Percentiles rank a stretch among this genome's conserved stretches.
Evolutionary conservation across 345 rosid genomes (phyloP).

Genomic region (Trapa bicornis): DNA sequence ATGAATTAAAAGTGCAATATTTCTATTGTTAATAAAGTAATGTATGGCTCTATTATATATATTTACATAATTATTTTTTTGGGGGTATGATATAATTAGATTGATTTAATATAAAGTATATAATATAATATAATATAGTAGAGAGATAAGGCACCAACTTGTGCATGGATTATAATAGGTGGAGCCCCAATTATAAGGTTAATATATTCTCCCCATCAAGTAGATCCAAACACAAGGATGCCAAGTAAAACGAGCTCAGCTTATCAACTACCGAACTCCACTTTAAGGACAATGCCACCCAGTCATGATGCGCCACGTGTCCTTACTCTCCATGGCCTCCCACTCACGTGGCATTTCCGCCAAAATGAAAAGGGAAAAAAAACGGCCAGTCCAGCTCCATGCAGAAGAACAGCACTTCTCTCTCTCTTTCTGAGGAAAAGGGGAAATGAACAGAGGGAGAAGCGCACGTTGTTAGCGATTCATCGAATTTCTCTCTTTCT

Average conservation of each 20-base stretch:
- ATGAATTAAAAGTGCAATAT: too few relatives aligned
- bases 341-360: slow-evolving; percentile 21
- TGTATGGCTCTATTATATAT: too few relatives aligned
- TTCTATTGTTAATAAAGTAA: too few relatives aligned
- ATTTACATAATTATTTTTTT: too few relatives aligned
- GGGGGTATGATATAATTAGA: too few relatives aligned
- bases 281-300: not conserved
- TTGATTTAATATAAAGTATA: too few relatives aligned
- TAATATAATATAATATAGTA: too few relatives aligned
- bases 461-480: slow-evolving; percentile 9
- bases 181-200: too few relatives aligned
- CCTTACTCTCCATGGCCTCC: slow-evolving; percentile 8
- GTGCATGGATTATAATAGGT: too few relatives aligned
- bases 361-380: slow-evolving; percentile 1
- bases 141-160: too few relatives aligned
- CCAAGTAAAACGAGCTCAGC: not conserved
- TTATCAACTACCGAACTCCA: not conserved
- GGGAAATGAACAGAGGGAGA: not conserved
- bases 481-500: slow-evolving; percentile 4
- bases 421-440: not conserved
- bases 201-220: too few relatives aligned
- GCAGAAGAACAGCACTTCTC: slow-evolving; percentile 1
- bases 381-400: not conserved
- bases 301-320: not conserved
- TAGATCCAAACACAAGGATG: too few relatives aligned